Evolutionary conservation across 1,284 basidiomycete species (phyloP).

Genomic region (Ceraceosorus guamensis): DNA sequence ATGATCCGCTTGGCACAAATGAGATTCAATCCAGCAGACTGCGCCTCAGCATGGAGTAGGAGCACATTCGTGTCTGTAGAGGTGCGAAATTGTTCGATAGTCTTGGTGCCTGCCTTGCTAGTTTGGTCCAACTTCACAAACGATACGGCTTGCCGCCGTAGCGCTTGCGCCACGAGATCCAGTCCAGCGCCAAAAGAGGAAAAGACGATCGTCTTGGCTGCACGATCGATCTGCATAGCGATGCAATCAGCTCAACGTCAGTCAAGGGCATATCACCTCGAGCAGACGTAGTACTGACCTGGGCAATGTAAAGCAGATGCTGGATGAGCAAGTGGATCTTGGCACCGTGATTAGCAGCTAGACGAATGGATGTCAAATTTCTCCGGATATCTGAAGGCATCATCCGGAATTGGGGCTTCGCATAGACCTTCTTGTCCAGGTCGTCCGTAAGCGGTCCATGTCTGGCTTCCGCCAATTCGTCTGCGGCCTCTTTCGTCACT

Average conservation of each 20-base stretch:
- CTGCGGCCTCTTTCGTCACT: too few relatives aligned
- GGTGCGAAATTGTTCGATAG: conserved; percentile 25
- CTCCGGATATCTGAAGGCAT: too few relatives aligned
- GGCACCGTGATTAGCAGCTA: conserved; percentile 21
- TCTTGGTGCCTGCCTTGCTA: conserved; percentile 18
- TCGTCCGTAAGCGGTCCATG: too few relatives aligned
- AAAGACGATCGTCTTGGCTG: conserved; percentile 42
- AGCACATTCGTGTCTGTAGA: conserved; percentile 25
- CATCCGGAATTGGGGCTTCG: too few relatives aligned
- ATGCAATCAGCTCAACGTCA: too few relatives aligned
- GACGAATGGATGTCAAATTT: too few relatives aligned
- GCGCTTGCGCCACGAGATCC: conserved; percentile 34
- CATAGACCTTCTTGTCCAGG: too few relatives aligned
- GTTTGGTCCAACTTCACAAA: conserved; percentile 25
- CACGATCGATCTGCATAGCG: too few relatives aligned
- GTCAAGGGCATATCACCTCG: too few relatives aligned
- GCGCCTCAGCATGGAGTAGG: conserved; percentile 42
- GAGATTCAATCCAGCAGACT: conserved; percentile 41
- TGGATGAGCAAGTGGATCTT: conserved; percentile 40
- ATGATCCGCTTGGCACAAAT: conserved; percentile 34
- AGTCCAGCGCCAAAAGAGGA: conserved; percentile 41
- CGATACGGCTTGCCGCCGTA: conserved; percentile 30
- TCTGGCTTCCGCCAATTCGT: too few relatives aligned
- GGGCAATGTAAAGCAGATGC: conserved; percentile 20
- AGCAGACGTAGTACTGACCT: too few relatives aligned